Conservation (phyloP, 106 monocot species). For the Alisma plantagoaquatica region DNA sequence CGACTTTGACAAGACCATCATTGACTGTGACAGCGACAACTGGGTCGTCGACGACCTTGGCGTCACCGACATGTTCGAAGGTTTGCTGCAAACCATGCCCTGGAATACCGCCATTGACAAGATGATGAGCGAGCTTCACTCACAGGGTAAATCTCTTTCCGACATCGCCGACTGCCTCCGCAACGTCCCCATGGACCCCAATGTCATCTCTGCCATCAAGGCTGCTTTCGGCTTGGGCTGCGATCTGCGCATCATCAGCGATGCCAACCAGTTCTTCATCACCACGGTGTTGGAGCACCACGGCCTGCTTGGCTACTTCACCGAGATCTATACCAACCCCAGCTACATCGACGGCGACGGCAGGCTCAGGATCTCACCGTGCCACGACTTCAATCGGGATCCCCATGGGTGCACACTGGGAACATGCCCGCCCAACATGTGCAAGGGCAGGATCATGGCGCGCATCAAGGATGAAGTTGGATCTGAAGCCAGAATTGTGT, state of each 20-base stretch:
- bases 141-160: not conserved
- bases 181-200: not conserved
- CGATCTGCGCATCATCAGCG: not conserved
- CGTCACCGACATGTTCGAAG: not conserved
- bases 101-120: not conserved
- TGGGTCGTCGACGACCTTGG: not conserved
- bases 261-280: not conserved
- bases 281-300: not conserved
- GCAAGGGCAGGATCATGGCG: too few relatives aligned
- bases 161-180: not conserved
- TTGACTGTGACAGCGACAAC: too few relatives aligned
- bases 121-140: not conserved
- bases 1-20: not conserved
- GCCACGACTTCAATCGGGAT: too few relatives aligned
- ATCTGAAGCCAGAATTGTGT: too few relatives aligned
- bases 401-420: too few relatives aligned
- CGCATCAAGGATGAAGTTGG: too few relatives aligned
- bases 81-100: not conserved
- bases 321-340: too few relatives aligned
- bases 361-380: too few relatives aligned
- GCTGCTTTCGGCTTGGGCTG: not conserved
- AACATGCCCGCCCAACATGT: too few relatives aligned
- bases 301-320: not conserved
- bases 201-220: conserved; percentile 1
- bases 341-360: too few relatives aligned